Evolutionary conservation across 2,329 filamentous ascomycete genomes (phyloP), one percentile per base, ranked within the genome.

Genomic region (Ceratocystis cubensis): DNA sequence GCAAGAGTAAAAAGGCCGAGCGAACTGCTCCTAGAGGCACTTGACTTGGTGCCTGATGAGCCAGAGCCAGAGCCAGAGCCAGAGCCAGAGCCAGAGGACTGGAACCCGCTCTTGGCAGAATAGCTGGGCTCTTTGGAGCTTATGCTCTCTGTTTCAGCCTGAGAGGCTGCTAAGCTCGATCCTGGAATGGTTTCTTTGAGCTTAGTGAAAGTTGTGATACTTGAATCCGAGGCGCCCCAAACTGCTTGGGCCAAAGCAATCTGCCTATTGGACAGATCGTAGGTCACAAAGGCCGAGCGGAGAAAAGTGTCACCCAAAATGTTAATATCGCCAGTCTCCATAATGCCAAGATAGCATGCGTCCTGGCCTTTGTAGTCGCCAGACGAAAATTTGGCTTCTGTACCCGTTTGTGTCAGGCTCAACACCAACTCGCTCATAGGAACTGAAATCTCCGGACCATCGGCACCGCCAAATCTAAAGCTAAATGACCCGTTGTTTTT

Each of bases 221-320:
- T 79, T 50, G 76, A 78, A 6, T 73, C 70, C 1, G 80, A 81
- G 1, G 80, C 75, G 72, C 83, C 83, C 73, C 84, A 84, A 68
- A 82, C 76, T 10, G 83, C 83, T 17, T 77, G 75, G 3, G 82
- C 83, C 22, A 85, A 73, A 20, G 72, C 82, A 66, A 85, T 76
- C 70, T 84, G 75, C 71, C 84, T 81, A 73, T 84, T 84, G 63
- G 79, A 76, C 22, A 84, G 74, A 69, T 85, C 83, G 69, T 84
- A 85, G 6, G 84, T 82, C 5, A 84, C 80, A 69, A 84, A 85
- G 1, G 82, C 82, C 0, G 82, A 84, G 65, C 83, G 79, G 41
- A 85, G 73, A 71, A 85, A 85, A 0, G 80, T 82, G 70, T 84
- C 82, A 56, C 83, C 83, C 8, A 85, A 77, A 53, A 84, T 74